Evolutionary conservation across 352 stramenopile species (phyloP).

Genomic region (Phytophthora boehmeriae): DNA sequence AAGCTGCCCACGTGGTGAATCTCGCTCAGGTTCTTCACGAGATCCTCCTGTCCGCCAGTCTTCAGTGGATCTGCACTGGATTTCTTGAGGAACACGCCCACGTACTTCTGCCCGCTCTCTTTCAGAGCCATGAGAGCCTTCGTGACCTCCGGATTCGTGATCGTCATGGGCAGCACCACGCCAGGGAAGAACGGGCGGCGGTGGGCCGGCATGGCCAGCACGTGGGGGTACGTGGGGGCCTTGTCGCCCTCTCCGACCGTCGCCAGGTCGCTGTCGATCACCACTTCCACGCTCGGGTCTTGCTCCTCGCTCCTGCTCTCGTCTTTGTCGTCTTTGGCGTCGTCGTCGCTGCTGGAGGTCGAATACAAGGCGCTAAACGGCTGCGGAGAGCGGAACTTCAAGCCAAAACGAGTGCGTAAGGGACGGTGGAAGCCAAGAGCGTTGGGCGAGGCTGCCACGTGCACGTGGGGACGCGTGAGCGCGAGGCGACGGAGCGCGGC

Average conservation of each 20-base stretch:
- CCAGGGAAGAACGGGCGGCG: conserved; percentile 84
- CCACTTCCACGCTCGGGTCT: conserved; percentile 48
- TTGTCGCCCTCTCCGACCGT: conserved; percentile 71
- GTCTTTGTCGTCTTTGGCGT: conserved; percentile 32
- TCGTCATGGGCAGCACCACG: conserved; percentile 85
- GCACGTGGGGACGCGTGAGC: conserved; percentile 21
- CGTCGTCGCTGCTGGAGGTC: conserved; percentile 27
- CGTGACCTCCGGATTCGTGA: conserved; percentile 86
- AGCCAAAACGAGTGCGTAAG: conserved; percentile 11
- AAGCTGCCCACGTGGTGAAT: conserved; percentile 97
- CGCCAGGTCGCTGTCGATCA: conserved; percentile 66
- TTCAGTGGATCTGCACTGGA: conserved; percentile 38
- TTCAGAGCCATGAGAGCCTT: conserved; percentile 90
- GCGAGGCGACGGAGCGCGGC: conserved; percentile 43
- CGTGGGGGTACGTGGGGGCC: conserved; percentile 69
- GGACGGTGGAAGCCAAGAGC: conserved; percentile 8
- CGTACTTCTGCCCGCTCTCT: conserved; percentile 88
- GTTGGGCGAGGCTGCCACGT: background rate
- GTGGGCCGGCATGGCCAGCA: conserved; percentile 78
- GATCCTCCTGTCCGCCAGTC: conserved; percentile 63
- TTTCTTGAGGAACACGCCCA: conserved; percentile 96
- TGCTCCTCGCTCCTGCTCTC: conserved; percentile 19
- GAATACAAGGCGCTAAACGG: conserved; percentile 34
- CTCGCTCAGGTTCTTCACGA: conserved; percentile 93
- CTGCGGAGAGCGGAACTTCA: conserved; percentile 3